Evolutionary conservation across 2,329 filamentous ascomycete species (phyloP), one percentile per base, ranked within the genome.

Genomic region (Seiridium cupressi): DNA sequence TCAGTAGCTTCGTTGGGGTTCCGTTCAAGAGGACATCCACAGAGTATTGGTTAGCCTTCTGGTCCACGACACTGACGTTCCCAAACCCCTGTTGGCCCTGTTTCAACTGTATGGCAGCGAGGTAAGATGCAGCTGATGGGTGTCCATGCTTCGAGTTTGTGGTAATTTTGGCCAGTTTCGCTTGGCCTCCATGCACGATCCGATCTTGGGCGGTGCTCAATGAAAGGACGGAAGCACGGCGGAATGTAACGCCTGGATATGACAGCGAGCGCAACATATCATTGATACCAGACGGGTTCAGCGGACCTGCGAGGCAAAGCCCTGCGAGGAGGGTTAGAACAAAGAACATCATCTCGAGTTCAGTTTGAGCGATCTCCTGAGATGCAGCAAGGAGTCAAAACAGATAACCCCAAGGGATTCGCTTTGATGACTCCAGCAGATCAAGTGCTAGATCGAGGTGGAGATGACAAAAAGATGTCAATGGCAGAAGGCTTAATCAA

Each of bases 61-160:
- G 65, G 35, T 68, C 71, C 32, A 70, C 67, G 0, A 67, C 57
- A 3, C 73, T 74, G 56, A 76, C 67, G 61, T 76, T 76, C 58
- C 72, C 65, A 60, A 72, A 74, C 4, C 53, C 53, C 32, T 13
- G 5, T 10, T 55, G 35, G 26, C 38, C 8, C 26, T 7, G 32
- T 7, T 34, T 35, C 8, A 7, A 38, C 7, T 34, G n/a, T 5
- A 38, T 42, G 8, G 26, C 9, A 11, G 36, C 53, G 9, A 44
- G n/a, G 38, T 9, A 38, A 10, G 53, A 42, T 26, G 53, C 35
- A 9, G 36, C 53, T 8, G 36, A 55, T 4, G 53, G 36, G 32
- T 18, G 53, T 2, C 18, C 36, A 32, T 11, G 18, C 8, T 11
- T 36, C 36, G 13, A n/a, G 32, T 8, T 9, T 5, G 4, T 32